A percentile compares a stretch with the other conserved stretches of the same genome.
phyloP scores from a whole-genome alignment of 805 yeast genomes.

The Yamadazyma kitorensis region DNA sequence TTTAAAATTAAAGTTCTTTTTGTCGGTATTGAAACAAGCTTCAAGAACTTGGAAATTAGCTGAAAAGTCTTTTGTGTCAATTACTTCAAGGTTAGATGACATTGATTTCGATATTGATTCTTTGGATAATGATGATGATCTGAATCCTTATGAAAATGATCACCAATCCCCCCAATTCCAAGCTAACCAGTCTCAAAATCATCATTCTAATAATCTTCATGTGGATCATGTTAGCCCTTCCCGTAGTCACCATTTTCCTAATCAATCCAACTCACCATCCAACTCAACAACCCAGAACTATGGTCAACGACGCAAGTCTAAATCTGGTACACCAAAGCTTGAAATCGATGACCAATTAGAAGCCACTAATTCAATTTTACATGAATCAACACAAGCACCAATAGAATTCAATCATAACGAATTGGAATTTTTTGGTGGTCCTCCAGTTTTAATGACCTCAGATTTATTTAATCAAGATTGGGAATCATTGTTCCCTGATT shows the following conservation, averaged over 20 bases:
- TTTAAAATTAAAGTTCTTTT: conserved; percentile 33
- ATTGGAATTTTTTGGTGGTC: conserved; percentile 47
- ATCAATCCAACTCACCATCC: no score
- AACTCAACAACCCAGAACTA: no score
- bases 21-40: conserved; percentile 39
- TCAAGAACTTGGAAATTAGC: conserved; percentile 49
- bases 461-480: conserved; percentile 47
- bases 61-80: conserved; percentile 41
- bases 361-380: neutral
- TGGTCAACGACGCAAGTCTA: no score
- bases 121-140: conserved; percentile 6
- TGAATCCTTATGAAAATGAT: neutral
- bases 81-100: conserved; percentile 29
- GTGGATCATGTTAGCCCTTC: no score
- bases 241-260: no score
- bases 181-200: no score
- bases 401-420: no score
- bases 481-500: conserved; percentile 50
- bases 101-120: conserved; percentile 8
- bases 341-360: no score
- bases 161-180: conserved; percentile 2
- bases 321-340: no score
- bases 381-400: no score
- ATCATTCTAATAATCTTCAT: no score
- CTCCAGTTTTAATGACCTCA: conserved; percentile 51